Conservation (phyloP, 2,329 filamentous ascomycete species). For the Colletotrichum limetticola region DNA sequence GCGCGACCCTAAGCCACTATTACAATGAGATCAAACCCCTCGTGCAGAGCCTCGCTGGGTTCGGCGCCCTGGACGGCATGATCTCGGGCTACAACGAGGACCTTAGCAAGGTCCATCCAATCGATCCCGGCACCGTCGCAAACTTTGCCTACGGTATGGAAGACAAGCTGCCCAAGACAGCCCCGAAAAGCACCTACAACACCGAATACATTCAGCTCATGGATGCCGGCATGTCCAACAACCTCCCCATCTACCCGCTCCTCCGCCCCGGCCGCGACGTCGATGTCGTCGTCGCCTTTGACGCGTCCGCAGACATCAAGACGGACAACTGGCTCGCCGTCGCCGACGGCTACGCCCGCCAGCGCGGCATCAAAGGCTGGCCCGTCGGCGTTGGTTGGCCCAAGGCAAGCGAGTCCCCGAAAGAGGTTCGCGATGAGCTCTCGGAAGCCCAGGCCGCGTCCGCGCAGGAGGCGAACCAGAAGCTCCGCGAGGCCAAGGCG, state of each 20-base stretch:
- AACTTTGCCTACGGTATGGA: slow-evolving; percentile 90
- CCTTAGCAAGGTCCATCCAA: slow-evolving; percentile 90
- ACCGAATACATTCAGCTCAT: slow-evolving; percentile 82
- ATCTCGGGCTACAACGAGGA: slow-evolving; percentile 83
- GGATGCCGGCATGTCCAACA: slow-evolving; percentile 99
- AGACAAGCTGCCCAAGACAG: slow-evolving; percentile 76
- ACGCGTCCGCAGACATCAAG: slow-evolving; percentile 92
- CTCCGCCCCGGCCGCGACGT: slow-evolving; percentile 89
- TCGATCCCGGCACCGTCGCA: slow-evolving; percentile 89
- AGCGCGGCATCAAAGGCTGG: slow-evolving; percentile 94
- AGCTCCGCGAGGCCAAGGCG: slow-evolving; percentile 69
- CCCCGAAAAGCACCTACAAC: slow-evolving; percentile 80
- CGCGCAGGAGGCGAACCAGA: slow-evolving; percentile 69
- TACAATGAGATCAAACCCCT: slow-evolving; percentile 93
- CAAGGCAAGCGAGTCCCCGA: slow-evolving; percentile 64
- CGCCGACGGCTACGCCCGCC: slow-evolving; percentile 90
- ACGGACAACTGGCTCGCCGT: slow-evolving; percentile 97
- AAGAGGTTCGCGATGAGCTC: slow-evolving; percentile 72
- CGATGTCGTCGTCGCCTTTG: slow-evolving; percentile 91
- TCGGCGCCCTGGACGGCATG: slow-evolving; percentile 81
- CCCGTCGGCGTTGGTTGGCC: slow-evolving; percentile 96
- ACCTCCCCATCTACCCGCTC: slow-evolving; percentile 93
- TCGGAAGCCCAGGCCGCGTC: slow-evolving; percentile 73
- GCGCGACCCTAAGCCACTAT: slow-evolving; percentile 94
- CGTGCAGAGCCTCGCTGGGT: slow-evolving; percentile 78